Evolutionary conservation across 306 rosid genomes (phyloP), one percentile per base, ranked within the genome.

Genomic region (Hippophae gyantsensis): DNA sequence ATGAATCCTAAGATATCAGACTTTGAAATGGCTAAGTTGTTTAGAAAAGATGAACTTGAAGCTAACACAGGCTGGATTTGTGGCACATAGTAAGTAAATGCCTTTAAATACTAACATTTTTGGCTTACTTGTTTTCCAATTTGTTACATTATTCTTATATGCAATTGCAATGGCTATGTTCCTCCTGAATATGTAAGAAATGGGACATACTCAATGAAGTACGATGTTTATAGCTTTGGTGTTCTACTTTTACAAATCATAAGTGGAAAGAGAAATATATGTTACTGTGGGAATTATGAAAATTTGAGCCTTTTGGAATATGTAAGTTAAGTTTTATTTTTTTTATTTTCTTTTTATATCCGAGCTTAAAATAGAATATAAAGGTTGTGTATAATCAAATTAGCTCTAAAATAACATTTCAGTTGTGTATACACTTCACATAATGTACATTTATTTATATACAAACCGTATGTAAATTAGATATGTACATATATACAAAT

Each of bases 21-120:
- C 60, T 86, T 86, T 18, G 85, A 89, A n/a, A 62, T 86, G 81
- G 89, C 89, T 61, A 81, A 73, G n/a, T n/a, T n/a, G 72, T 87
- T 81, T n/a, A 55, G 49, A 6, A 81, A 79, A 38, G 83, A 81
- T 45, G 86, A 73, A n/a, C 71, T 69, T 26, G 81, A 81, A 79
- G 95, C 85, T 58, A 86, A 79, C 61, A 86, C 86, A 27, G 58
- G 10, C 73, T n/a, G 79, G 26, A 80, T 86, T 23, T 88, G 76
- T 2, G 86, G 89, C 46, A 83, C 92, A 62, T 74, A 74, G 85
- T 84, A 63, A 77, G 90, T 66, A 64, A 58, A 26, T 43, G 3
- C 42, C 48, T 8, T 43, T 7, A 6, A 10, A 25, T 63, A 9
- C 14, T 9, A 6, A 7, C 57, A 9, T 8, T 12, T 6, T 3